Evolutionary conservation across 306 rosid genomes (phyloP).

Genomic region (Calophaca sinica): DNA sequence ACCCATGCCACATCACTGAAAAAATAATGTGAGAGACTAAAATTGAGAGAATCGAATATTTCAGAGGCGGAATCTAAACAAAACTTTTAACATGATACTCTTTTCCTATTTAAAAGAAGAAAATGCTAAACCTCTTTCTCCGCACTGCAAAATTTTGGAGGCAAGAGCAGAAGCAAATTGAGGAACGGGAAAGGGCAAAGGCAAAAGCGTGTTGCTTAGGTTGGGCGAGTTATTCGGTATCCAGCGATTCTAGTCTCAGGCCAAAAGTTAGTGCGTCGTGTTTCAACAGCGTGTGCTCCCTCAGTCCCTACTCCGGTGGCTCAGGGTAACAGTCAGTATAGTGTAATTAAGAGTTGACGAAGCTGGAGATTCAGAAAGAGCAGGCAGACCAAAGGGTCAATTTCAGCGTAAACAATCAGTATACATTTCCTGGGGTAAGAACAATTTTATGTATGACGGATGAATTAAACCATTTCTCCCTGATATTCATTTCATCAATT

Average conservation of each 20-base stretch:
- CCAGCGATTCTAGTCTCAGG: no score
- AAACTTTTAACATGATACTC: no score
- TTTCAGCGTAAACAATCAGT: slow-evolving; percentile 62
- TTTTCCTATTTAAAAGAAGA: no score
- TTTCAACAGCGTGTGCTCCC: background rate
- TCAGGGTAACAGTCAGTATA: background rate
- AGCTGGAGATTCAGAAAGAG: slow-evolving; percentile 45
- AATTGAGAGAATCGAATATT: no score
- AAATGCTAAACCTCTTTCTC: background rate
- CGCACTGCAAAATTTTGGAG: background rate
- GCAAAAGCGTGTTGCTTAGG: background rate
- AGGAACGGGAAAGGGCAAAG: background rate
- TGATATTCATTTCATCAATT: slow-evolving; percentile 42
- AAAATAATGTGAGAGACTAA: no score
- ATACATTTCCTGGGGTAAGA: slow-evolving; percentile 84
- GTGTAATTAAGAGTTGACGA: background rate
- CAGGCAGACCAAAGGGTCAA: slow-evolving; percentile 39
- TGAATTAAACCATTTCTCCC: slow-evolving; percentile 30
- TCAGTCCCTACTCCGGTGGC: background rate
- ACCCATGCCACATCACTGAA: no score
- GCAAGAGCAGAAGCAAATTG: background rate
- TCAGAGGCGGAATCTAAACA: no score
- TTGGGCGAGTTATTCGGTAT: background rate
- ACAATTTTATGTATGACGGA: slow-evolving; percentile 25
- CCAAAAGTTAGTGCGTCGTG: background rate